Evolutionary conservation across 2,329 filamentous ascomycete species (phyloP).

Genomic region (Epichloe sylvatica): DNA sequence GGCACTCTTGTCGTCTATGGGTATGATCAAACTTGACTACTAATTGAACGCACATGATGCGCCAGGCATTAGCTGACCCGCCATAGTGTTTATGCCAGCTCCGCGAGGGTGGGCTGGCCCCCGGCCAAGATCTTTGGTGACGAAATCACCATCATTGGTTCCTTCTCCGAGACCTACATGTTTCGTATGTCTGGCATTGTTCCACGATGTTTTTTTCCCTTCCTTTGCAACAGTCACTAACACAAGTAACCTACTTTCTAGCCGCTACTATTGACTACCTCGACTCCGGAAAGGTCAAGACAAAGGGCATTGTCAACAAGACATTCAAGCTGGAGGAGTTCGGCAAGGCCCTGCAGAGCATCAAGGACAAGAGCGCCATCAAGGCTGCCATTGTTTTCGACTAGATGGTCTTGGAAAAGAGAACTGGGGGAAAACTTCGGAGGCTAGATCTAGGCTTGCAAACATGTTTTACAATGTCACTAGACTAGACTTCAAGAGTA

Average conservation of each 20-base stretch:
- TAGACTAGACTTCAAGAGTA: neutral
- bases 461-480: neutral
- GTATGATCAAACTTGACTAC: conserved; percentile 9
- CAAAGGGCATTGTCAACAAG: conserved; percentile 59
- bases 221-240: neutral
- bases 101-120: conserved; percentile 53
- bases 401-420: conserved; percentile 16
- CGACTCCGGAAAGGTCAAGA: conserved; percentile 45
- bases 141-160: conserved; percentile 60
- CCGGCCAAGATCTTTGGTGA: conserved; percentile 56
- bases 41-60: neutral
- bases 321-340: conserved; percentile 60
- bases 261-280: conserved; percentile 37
- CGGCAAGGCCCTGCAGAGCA: conserved; percentile 54
- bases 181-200: conserved; percentile 36
- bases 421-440: neutral
- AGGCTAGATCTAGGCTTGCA: neutral
- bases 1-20: conserved; percentile 59
- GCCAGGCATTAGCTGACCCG: conserved; percentile 2
- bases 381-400: conserved; percentile 64
- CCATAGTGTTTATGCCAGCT: conserved; percentile 45
- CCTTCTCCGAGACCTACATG: conserved; percentile 61
- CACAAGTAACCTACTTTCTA: conserved; percentile 5
- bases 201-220: too few relatives aligned
- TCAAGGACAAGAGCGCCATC: conserved; percentile 59